Conservation (phyloP, 2,329 filamentous ascomycete species). For the Balansia obtecta region DNA sequence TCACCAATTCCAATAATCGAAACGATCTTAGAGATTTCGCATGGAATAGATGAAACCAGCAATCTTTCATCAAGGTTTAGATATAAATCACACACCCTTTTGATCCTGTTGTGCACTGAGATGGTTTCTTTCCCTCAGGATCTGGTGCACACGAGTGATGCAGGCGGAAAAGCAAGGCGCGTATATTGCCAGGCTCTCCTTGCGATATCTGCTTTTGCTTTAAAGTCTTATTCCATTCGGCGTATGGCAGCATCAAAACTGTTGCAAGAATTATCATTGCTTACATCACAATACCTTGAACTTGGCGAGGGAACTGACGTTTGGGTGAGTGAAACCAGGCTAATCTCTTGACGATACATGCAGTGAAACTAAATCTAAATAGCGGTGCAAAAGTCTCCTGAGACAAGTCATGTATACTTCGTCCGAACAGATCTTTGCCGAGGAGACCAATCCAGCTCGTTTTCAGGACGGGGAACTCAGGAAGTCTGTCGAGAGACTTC, state of each 20-base stretch:
- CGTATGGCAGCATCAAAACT: slow-evolving; percentile 31
- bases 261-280: slow-evolving; percentile 26
- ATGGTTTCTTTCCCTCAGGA: slow-evolving; percentile 21
- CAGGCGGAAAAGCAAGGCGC: slow-evolving; percentile 17
- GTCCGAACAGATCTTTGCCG: slow-evolving; percentile 11
- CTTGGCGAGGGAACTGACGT: slow-evolving; percentile 26
- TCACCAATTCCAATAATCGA: slow-evolving; percentile 25
- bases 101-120: slow-evolving; percentile 31
- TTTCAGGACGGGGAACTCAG: slow-evolving; percentile 18
- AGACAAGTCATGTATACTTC: slow-evolving; percentile 14
- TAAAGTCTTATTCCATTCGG: slow-evolving; percentile 20
- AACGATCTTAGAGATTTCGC: slow-evolving; percentile 22
- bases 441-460: slow-evolving; percentile 15
- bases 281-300: slow-evolving; percentile 19
- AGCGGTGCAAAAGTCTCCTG: slow-evolving; percentile 20
- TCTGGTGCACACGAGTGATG: slow-evolving; percentile 16
- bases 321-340: slow-evolving; percentile 20
- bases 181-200: slow-evolving; percentile 27
- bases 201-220: slow-evolving; percentile 23
- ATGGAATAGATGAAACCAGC: slow-evolving; percentile 9
- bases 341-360: not conserved
- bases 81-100: slow-evolving; percentile 25
- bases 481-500: slow-evolving; percentile 16
- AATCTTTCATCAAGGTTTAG: slow-evolving; percentile 12
- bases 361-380: slow-evolving; percentile 10